Percentiles rank a stretch among this genome's conserved stretches.
Conservation (phyloP, 371 early-diverging fungal species). For the Nematocida ironsii region DNA sequence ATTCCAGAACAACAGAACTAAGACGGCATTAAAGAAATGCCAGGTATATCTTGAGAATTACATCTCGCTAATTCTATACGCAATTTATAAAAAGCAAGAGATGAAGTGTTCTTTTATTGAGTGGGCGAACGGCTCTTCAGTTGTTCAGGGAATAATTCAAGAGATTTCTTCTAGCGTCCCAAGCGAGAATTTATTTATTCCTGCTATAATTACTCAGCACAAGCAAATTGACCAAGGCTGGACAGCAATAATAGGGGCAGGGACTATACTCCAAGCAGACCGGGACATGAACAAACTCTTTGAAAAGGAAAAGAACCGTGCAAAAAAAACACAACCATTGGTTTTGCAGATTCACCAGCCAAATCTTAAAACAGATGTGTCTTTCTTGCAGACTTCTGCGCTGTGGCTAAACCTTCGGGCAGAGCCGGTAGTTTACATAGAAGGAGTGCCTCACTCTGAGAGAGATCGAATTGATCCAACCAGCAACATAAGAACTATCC, state of each 20-base stretch:
- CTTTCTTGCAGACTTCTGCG: background rate
- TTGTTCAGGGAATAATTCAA: constrained; percentile 9
- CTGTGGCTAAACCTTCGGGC: constrained; percentile 45
- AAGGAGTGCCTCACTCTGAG: constrained; percentile 48
- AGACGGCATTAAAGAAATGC: background rate
- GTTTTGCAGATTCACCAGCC: constrained; percentile 26
- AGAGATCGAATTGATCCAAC: constrained; percentile 27
- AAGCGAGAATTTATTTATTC: constrained; percentile 1
- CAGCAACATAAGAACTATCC: constrained; percentile 56
- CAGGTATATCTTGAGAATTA: constrained; percentile 31
- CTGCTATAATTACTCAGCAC: background rate
- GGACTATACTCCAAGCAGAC: constrained; percentile 21
- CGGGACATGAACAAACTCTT: background rate
- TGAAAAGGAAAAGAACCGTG: background rate
- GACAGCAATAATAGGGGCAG: constrained; percentile 11
- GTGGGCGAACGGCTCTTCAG: constrained; percentile 12
- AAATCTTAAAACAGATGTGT: background rate
- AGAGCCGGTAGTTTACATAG: constrained; percentile 58
- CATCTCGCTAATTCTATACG: constrained; percentile 44
- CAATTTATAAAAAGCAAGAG: constrained; percentile 19
- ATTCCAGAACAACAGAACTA: constrained; percentile 17
- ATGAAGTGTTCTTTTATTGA: constrained; percentile 14
- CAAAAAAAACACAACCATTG: background rate
- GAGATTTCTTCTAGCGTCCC: background rate
- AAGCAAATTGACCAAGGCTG: background rate